Evolutionary conservation across 176 grass and related monocot species (phyloP).

Genomic region (Bolboschoenus planiculmis): DNA sequence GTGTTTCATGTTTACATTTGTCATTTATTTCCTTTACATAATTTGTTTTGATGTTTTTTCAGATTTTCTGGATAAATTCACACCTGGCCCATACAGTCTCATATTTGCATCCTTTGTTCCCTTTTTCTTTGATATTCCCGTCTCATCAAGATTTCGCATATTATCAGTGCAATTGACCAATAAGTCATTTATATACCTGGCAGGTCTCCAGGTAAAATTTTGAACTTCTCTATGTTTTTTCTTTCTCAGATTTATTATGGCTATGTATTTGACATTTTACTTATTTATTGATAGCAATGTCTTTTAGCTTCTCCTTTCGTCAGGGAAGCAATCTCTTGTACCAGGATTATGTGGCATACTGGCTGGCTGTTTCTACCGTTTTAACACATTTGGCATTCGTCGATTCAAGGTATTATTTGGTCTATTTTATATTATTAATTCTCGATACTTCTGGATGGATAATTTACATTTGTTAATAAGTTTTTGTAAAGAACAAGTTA

Average conservation of each 20-base stretch:
- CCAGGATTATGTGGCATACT: constrained; percentile 78
- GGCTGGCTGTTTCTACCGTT: constrained; percentile 63
- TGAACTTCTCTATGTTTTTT: not conserved
- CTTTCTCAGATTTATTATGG: not conserved
- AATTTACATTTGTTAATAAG: not conserved
- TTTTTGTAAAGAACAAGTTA: not conserved
- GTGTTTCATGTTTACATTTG: not conserved
- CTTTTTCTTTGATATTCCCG: constrained; percentile 91
- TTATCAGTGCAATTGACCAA: constrained; percentile 59
- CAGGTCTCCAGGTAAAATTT: constrained; percentile 71
- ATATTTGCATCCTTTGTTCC: constrained; percentile 91
- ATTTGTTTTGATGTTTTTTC: constrained; percentile 18
- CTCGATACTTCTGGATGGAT: not conserved
- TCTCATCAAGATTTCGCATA: constrained; percentile 71
- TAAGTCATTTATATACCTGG: constrained; percentile 92
- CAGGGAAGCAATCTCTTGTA: constrained; percentile 64
- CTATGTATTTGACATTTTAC: constrained; percentile 36
- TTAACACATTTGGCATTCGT: constrained; percentile 81
- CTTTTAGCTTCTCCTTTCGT: constrained; percentile 75
- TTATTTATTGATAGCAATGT: not conserved
- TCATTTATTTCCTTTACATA: constrained; percentile 7
- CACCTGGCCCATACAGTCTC: constrained; percentile 85
- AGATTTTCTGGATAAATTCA: constrained; percentile 57
- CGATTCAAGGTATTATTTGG: constrained; percentile 61
- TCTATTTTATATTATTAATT: constrained; percentile 4